Evolutionary conservation across 2,329 filamentous ascomycete genomes (phyloP).

Genomic region (Volutella citrinella): DNA sequence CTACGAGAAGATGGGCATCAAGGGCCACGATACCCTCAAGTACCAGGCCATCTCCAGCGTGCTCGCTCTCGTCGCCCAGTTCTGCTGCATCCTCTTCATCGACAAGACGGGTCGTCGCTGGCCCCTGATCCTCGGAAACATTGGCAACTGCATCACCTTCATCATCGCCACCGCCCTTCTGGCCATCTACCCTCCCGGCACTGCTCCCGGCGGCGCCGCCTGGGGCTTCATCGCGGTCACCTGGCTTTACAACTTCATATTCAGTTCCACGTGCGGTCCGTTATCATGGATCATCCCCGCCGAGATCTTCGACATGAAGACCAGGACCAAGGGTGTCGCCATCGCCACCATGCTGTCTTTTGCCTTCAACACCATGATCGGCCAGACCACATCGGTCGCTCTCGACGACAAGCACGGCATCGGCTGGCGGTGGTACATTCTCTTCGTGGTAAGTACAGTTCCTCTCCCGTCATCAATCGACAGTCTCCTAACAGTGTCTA

Average conservation of each 20-base stretch:
- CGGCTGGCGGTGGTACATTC: slow-evolving; percentile 46
- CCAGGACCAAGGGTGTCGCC: slow-evolving; percentile 70
- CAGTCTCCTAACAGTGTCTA: slow-evolving; percentile 1
- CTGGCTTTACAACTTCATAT: slow-evolving; percentile 79
- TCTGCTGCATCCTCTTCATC: slow-evolving; percentile 65
- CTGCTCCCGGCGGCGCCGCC: slow-evolving; percentile 47
- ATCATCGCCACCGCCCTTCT: slow-evolving; percentile 59
- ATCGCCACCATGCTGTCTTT: slow-evolving; percentile 72
- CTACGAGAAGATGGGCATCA: slow-evolving; percentile 68
- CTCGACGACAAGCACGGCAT: slow-evolving; percentile 39
- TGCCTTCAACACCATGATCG: slow-evolving; percentile 76
- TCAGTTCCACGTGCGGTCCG: slow-evolving; percentile 68
- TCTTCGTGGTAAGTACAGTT: slow-evolving; percentile 34
- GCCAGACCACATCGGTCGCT: slow-evolving; percentile 57
- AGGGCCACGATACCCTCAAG: slow-evolving; percentile 60
- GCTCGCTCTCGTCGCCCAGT: slow-evolving; percentile 66
- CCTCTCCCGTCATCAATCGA: neutral
- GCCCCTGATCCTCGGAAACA: slow-evolving; percentile 69
- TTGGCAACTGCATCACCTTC: slow-evolving; percentile 69
- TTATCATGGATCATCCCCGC: slow-evolving; percentile 60
- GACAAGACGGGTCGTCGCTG: slow-evolving; percentile 69
- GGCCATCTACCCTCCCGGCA: slow-evolving; percentile 57
- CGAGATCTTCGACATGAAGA: slow-evolving; percentile 76
- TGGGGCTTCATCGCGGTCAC: slow-evolving; percentile 74
- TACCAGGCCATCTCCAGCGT: slow-evolving; percentile 75